Evolutionary conservation across 768 basidiomycete genomes (phyloP).

Genomic region (Trametes maxima): DNA sequence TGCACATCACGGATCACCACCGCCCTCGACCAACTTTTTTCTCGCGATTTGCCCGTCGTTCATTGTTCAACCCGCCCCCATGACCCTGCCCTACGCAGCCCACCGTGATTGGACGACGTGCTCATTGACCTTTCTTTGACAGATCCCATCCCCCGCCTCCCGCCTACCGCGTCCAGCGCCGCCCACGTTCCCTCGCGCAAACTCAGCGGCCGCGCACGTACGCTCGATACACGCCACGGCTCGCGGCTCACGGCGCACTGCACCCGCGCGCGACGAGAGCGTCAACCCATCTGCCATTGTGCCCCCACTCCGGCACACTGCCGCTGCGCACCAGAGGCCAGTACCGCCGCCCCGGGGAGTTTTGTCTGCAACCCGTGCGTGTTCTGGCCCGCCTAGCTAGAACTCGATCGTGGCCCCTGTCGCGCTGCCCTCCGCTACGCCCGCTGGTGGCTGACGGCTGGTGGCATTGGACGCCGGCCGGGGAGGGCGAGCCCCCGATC

Average conservation of each 20-base stretch:
- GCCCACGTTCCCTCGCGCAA: not conserved
- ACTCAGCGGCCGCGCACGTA: slow-evolving; percentile 2
- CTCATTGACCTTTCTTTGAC: slow-evolving; percentile 13
- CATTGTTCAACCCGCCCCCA: no score
- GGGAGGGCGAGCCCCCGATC: not conserved
- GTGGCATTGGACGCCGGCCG: not conserved
- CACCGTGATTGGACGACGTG: not conserved
- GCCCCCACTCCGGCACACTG: not conserved
- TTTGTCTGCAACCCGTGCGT: not conserved
- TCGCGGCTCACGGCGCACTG: slow-evolving; percentile 9
- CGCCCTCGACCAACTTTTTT: not conserved
- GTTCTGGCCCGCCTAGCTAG: not conserved
- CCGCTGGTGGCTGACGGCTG: not conserved
- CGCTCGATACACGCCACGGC: not conserved
- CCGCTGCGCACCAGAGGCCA: not conserved
- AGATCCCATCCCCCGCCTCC: slow-evolving; percentile 7
- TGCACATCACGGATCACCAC: no score
- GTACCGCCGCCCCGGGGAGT: not conserved
- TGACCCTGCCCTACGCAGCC: not conserved
- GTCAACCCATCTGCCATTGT: not conserved
- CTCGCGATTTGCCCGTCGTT: not conserved
- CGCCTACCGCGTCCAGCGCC: not conserved
- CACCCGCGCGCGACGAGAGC: slow-evolving; percentile 9
- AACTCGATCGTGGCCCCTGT: not conserved
- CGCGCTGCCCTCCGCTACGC: not conserved